Conservation (phyloP, 495 filamentous ascomycete species). For the Penicillium dipodomyicola region DNA sequence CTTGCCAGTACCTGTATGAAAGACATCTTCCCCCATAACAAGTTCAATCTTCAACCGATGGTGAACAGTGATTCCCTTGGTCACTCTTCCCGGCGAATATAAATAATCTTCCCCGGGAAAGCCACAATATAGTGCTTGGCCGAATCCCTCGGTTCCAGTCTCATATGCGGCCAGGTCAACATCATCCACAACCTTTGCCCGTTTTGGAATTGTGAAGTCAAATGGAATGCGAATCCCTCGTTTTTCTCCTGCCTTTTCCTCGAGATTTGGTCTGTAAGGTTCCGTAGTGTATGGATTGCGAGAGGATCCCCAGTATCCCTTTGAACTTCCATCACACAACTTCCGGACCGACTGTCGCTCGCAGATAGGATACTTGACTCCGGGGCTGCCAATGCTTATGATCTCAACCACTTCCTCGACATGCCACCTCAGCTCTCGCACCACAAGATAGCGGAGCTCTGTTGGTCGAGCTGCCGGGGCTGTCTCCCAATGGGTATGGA, state of each 20-base stretch:
- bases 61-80: neutral
- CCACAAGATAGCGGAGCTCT: neutral
- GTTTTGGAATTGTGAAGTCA: neutral
- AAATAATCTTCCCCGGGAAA: too few relatives aligned
- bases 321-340: neutral
- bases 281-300: neutral
- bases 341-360: neutral
- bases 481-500: neutral
- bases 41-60: conserved; percentile 3
- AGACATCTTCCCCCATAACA: neutral
- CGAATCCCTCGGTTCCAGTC: neutral
- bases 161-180: conserved; percentile 3
- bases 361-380: neutral
- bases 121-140: neutral
- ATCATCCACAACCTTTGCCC: neutral
- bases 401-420: neutral
- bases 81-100: too few relatives aligned
- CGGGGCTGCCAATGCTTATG: neutral
- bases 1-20: neutral
- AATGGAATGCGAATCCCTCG: neutral
- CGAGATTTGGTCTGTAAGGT: neutral
- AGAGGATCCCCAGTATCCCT: neutral
- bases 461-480: neutral
- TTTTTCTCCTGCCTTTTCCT: neutral
- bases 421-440: conserved; percentile 3